Base-by-base conservation (phyloP, 2,329 filamentous ascomycete genomes). In the Neonectria faginata region DNA sequence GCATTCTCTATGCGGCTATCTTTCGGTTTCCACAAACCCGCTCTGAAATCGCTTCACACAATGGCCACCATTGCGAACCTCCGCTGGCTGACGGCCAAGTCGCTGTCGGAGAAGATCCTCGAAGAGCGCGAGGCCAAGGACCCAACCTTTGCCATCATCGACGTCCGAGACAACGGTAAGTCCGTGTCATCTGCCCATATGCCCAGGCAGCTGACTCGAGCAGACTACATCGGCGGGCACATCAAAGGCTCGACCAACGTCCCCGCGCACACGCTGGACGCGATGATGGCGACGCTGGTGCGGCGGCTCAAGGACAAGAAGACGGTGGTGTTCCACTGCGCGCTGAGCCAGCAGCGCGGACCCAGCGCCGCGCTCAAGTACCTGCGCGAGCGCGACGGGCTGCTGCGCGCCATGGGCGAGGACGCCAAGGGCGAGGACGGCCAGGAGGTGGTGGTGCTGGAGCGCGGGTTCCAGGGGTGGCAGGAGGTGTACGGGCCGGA, bases 321-420 rank as follows among this genome's bases (percentile, higher is more conserved):
- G 60, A 91, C 86, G 11, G 93, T 99, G 14, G 88, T 99, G 1
- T 99, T 99, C 79, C 96, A 99, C 81, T 99, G 96, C 80, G 92
- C 92, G 18, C 83, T 98, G 60, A 95, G 91, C 70, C 96, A 98
- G 82, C 92, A 97, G 81, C 86, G 96, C 1, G 96, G 96, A 0
- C 96, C 96, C 0, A 87, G 87, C 55, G 94, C 95, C 3, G 96
- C 96, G 3, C 80, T 97, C 71, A 85, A 86, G 73, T 98, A 97
- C 78, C 71, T 94, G 65, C 83, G 91, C 39, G 91, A 94, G 80
- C 84, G 89, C 51, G 88, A 91, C 70, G 82, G 85, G 14, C 64
- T 82, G 20, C 62, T 83, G 18, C 76, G 66, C 62, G 61, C 62
- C 18, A 68, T 77, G 59, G 74, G 74, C 9, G 73, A 80, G 73